Conservation (phyloP, 352 stramenopile species). For the Globisporangium perplexum region DNA sequence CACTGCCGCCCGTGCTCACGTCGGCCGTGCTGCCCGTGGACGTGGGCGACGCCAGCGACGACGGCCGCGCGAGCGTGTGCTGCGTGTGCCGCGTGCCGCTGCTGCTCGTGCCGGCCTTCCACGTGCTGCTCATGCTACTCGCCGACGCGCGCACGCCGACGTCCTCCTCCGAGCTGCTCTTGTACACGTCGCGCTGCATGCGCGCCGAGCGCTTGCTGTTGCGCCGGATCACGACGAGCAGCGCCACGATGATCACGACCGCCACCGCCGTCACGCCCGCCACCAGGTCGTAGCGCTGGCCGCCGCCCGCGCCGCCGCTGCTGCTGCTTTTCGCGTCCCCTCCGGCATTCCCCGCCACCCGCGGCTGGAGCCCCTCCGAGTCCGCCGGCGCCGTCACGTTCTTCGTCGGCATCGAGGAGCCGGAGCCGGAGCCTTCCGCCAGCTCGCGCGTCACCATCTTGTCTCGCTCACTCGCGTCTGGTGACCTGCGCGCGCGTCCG, state of each 20-base stretch:
- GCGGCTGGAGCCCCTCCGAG: neutral
- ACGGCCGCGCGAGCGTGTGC: constrained; percentile 17
- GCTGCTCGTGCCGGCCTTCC: constrained; percentile 18
- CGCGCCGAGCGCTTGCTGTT: constrained; percentile 17
- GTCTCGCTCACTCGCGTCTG: too few species aligned
- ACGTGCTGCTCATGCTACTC: constrained; percentile 25
- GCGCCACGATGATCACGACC: constrained; percentile 20
- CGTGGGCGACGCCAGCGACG: constrained; percentile 16
- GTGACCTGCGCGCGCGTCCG: too few species aligned
- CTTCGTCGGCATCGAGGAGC: neutral
- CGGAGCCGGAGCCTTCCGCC: neutral
- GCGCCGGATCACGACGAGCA: constrained; percentile 20
- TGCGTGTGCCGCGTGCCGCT: constrained; percentile 14
- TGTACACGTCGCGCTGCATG: constrained; percentile 16
- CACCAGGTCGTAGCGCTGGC: constrained; percentile 21
- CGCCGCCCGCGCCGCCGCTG: neutral
- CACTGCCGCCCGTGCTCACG: constrained; percentile 15
- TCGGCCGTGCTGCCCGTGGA: constrained; percentile 16
- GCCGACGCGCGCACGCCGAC: neutral
- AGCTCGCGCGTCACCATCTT: neutral
- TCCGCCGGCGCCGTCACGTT: neutral
- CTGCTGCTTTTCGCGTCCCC: neutral
- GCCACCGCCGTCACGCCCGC: constrained; percentile 23
- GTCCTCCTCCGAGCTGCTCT: constrained; percentile 12
- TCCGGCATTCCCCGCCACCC: neutral